These are phyloP conservation scores for Trametes cinnabarina DNA, from an alignment of 768 basidiomycete species.

Conservation along the genomic window DNA sequence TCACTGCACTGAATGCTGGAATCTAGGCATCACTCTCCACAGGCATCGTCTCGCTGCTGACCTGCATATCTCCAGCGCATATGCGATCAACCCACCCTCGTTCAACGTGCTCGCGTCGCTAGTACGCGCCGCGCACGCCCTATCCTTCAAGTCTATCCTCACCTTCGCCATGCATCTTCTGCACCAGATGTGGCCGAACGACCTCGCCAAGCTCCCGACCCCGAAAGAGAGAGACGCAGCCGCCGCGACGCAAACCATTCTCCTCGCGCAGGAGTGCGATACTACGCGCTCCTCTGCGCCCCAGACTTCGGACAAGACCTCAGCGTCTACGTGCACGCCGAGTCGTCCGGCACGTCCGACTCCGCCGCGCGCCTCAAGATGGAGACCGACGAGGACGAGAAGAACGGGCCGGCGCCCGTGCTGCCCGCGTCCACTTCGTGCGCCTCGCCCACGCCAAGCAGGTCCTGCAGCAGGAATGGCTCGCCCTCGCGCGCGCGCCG, in stretches of 20 bases:
- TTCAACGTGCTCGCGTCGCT: slow-evolving; percentile 33
- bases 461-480: slow-evolving; percentile 25
- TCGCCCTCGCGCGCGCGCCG: slow-evolving; percentile 18
- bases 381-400: slow-evolving; percentile 1
- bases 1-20: slow-evolving; percentile 33
- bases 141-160: slow-evolving; percentile 32
- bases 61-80: slow-evolving; percentile 19
- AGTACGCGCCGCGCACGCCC: slow-evolving; percentile 36
- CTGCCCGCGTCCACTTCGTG: slow-evolving; percentile 20
- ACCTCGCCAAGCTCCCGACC: slow-evolving; percentile 20
- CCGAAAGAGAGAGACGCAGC: neutral
- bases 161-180: slow-evolving; percentile 32
- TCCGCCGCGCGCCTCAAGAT: neutral
- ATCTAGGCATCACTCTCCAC: slow-evolving; percentile 26
- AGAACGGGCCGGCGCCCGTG: slow-evolving; percentile 2
- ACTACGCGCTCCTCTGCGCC: slow-evolving; percentile 40
- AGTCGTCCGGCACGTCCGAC: neutral
- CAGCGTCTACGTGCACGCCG: neutral
- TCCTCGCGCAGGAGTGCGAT: slow-evolving; percentile 32
- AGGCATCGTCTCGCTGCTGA: neutral
- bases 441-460: slow-evolving; percentile 26
- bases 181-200: slow-evolving; percentile 31
- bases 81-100: slow-evolving; percentile 26
- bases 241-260: slow-evolving; percentile 32
- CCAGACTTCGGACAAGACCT: slow-evolving; percentile 29